Conservation (phyloP, 139 green algal genomes). For the Chlorella vulgaris region DNA sequence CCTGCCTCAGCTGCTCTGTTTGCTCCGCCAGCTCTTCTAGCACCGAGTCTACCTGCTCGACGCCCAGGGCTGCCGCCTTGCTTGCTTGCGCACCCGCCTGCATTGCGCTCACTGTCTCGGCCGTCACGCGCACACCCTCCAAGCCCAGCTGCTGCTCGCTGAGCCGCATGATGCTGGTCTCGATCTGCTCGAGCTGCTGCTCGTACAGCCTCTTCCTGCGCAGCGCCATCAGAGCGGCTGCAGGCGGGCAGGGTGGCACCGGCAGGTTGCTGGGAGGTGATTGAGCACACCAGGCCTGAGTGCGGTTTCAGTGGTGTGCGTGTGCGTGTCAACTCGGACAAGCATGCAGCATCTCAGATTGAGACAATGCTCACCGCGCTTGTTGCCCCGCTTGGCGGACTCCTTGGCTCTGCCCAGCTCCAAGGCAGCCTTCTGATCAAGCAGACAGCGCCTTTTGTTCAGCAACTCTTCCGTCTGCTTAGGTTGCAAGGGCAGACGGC, state of each 20-base stretch:
- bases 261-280: neutral
- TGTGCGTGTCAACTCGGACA: no score
- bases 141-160: slow-evolving; percentile 93
- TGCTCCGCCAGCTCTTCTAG: neutral
- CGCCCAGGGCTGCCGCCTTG: slow-evolving; percentile 53
- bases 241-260: neutral
- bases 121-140: slow-evolving; percentile 80
- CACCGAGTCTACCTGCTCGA: neutral
- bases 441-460: slow-evolving; percentile 82
- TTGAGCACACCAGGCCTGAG: no score
- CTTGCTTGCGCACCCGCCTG: slow-evolving; percentile 69
- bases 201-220: slow-evolving; percentile 95
- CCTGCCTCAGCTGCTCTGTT: neutral
- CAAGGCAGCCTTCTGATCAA: slow-evolving; percentile 83
- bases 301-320: no score
- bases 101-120: slow-evolving; percentile 75
- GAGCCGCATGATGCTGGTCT: slow-evolving; percentile 89
- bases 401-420: slow-evolving; percentile 87
- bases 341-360: neutral
- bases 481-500: no score
- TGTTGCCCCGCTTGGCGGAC: slow-evolving; percentile 84
- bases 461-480: slow-evolving; percentile 87
- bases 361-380: slow-evolving; percentile 49
- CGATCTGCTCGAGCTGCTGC: slow-evolving; percentile 78
- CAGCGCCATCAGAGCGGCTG: slow-evolving; percentile 83